Evolutionary conservation across 495 filamentous ascomycete species (phyloP).

Genomic region (Cladorrhinum samala): DNA sequence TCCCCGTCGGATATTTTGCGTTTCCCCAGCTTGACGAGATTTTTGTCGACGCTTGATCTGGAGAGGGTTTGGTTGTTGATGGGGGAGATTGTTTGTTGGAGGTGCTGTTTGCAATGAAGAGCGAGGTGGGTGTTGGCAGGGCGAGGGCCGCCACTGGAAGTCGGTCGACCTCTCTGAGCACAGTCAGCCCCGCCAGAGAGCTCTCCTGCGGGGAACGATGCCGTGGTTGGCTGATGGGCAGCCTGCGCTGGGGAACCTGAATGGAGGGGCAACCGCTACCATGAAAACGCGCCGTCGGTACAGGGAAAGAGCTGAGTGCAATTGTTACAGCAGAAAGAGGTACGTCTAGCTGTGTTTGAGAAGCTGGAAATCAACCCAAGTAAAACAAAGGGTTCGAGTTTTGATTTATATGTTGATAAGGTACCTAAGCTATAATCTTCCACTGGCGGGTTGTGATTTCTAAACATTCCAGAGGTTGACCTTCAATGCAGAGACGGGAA

Average conservation of each 20-base stretch:
- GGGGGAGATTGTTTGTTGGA: not conserved
- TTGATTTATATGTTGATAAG: too few relatives aligned
- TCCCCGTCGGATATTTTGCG: constrained; percentile 78
- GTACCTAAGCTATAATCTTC: too few relatives aligned
- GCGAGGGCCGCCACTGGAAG: not conserved
- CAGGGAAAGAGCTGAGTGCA: too few relatives aligned
- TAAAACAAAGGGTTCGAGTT: too few relatives aligned
- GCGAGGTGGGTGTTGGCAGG: not conserved
- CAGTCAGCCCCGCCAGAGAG: constrained; percentile 16
- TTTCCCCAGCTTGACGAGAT: constrained; percentile 59
- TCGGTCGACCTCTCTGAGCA: not conserved
- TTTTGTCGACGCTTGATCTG: constrained; percentile 1
- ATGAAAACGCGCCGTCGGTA: too few relatives aligned
- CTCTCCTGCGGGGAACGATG: constrained; percentile 11
- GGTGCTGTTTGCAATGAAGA: not conserved
- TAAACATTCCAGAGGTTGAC: constrained; percentile 12
- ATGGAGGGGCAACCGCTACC: not conserved
- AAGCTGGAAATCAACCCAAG: too few relatives aligned
- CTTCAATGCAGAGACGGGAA: constrained; percentile 8
- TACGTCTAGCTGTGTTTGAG: too few relatives aligned
- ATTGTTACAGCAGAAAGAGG: too few relatives aligned
- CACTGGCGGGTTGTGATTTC: too few relatives aligned
- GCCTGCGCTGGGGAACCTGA: not conserved
- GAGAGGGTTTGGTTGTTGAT: not conserved
- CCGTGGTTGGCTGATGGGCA: constrained; percentile 9